These are phyloP conservation scores for Verticillium nubilum DNA, from an alignment of 2,329 filamentous ascomycete species.

Conservation along the genomic window DNA sequence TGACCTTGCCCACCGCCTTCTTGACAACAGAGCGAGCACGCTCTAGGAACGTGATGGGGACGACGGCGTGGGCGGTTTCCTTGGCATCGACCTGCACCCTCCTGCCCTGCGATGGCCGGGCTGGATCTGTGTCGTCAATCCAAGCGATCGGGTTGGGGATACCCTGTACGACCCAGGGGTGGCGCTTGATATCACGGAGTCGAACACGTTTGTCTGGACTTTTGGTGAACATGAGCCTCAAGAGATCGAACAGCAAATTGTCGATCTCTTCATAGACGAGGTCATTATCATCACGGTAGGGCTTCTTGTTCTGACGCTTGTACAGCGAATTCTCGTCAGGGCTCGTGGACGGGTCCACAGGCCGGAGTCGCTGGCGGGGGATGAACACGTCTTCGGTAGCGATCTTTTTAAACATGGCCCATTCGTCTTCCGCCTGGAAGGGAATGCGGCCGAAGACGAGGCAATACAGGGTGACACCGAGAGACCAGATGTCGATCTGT, in stretches of 20 bases:
- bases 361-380: constrained; percentile 73
- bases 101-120: constrained; percentile 68
- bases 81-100: constrained; percentile 89
- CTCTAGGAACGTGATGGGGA: constrained; percentile 82
- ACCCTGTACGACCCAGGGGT: constrained; percentile 82
- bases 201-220: constrained; percentile 86
- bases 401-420: constrained; percentile 85
- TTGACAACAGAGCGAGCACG: constrained; percentile 75
- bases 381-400: constrained; percentile 91
- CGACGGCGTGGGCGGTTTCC: constrained; percentile 85
- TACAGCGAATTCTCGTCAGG: constrained; percentile 50
- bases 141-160: constrained; percentile 70
- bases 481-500: constrained; percentile 94
- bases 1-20: constrained; percentile 59
- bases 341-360: constrained; percentile 57
- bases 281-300: constrained; percentile 71
- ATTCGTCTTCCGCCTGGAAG: constrained; percentile 88
- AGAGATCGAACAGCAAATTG: constrained; percentile 70
- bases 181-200: constrained; percentile 85
- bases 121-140: constrained; percentile 93
- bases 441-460: constrained; percentile 91
- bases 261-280: constrained; percentile 83
- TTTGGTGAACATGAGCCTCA: constrained; percentile 77
- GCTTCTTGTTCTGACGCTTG: constrained; percentile 53
- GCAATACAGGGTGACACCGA: constrained; percentile 94